Percentiles rank a stretch among this genome's conserved stretches.
Conservation (phyloP, 805 yeast species). For the Torulaspora quercuum region DNA sequence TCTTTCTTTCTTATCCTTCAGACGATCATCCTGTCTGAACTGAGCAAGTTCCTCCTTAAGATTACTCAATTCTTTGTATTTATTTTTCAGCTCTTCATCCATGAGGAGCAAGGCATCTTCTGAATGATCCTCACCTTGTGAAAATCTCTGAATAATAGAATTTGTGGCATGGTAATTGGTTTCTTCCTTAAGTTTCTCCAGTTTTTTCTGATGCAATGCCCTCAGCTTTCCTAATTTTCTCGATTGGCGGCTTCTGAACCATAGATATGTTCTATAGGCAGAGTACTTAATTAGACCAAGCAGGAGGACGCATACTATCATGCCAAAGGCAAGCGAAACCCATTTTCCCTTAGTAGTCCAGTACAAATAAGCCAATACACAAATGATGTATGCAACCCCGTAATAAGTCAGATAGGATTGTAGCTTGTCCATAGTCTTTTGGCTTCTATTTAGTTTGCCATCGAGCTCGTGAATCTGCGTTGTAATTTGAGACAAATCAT, state of each 20-base stretch:
- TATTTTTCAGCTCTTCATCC: conserved; percentile 43
- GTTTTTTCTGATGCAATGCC: conserved; percentile 48
- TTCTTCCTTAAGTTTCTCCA: conserved; percentile 63
- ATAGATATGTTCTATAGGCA: conserved; percentile 11
- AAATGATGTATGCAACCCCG: conserved; percentile 17
- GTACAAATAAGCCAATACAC: conserved; percentile 10
- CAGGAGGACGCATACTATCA: conserved; percentile 6
- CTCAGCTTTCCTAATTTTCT: conserved; percentile 37
- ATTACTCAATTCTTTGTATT: conserved; percentile 40
- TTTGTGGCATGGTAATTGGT: conserved; percentile 76
- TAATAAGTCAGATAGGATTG: conserved; percentile 23
- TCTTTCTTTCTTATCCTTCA: conserved; percentile 26
- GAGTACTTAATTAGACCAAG: conserved; percentile 12
- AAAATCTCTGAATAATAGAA: conserved; percentile 64
- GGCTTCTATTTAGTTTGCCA: conserved; percentile 21
- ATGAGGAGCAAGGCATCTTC: conserved; percentile 45
- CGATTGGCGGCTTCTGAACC: conserved; percentile 16
- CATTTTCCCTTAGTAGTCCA: conserved; percentile 9
- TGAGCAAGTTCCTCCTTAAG: conserved; percentile 34
- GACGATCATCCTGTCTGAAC: conserved; percentile 18
- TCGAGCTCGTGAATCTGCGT: conserved; percentile 30
- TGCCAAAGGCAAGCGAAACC: conserved; percentile 3
- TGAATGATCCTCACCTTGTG: conserved; percentile 48
- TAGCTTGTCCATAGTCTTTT: conserved; percentile 15
- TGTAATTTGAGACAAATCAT: conserved; percentile 30